Conservation (phyloP, 768 basidiomycete species). For the Psilocybe subaeruginosa region DNA sequence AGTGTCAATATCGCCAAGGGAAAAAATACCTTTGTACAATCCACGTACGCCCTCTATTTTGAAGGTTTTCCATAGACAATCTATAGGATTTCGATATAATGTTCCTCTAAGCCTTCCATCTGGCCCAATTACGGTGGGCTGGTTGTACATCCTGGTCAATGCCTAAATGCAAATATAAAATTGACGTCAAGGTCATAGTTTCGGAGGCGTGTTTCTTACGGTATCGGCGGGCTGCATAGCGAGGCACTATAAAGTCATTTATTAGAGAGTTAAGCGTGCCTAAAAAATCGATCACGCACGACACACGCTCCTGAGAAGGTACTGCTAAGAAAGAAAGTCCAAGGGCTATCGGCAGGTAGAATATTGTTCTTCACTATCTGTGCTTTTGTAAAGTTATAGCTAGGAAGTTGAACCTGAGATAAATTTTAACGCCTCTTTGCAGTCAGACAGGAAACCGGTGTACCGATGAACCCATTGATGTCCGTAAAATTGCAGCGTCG, state of each 20-base stretch:
- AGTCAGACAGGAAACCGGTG: neutral
- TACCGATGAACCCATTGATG: conserved; percentile 91
- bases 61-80: conserved; percentile 96
- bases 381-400: conserved; percentile 92
- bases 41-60: conserved; percentile 87
- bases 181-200: neutral
- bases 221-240: conserved; percentile 97
- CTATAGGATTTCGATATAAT: conserved; percentile 90
- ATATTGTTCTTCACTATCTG: conserved; percentile 71
- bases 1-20: conserved; percentile 3
- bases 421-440: neutral
- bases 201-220: conserved; percentile 29
- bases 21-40: conserved; percentile 86
- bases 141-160: conserved; percentile 95
- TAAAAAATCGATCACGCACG: conserved; percentile 48
- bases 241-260: conserved; percentile 54
- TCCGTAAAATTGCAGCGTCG: conserved; percentile 91
- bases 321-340: conserved; percentile 89
- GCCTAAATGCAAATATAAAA: conserved; percentile 46
- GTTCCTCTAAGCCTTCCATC: conserved; percentile 75
- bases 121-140: conserved; percentile 74
- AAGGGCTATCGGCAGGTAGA: conserved; percentile 74
- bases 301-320: conserved; percentile 91
- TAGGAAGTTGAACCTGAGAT: conserved; percentile 85
- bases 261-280: neutral